A percentile compares a stretch with the other conserved stretches of the same genome.
Evolutionary conservation across 805 yeast species (phyloP).

Genomic region (Maudiozyma turicensis): DNA sequence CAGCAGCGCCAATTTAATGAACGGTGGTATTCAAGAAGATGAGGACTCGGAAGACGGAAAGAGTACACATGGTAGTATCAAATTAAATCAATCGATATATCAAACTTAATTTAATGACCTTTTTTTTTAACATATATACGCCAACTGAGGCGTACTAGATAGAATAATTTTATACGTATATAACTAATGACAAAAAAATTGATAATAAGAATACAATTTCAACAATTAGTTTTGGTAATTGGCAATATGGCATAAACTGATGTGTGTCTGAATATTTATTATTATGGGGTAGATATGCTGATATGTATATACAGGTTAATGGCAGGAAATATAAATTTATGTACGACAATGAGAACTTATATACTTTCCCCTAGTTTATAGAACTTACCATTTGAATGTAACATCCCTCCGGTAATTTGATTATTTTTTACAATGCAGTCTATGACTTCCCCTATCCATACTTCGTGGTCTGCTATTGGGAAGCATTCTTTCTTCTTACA

Average conservation of each 20-base stretch:
- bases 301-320: background rate
- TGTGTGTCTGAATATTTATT: too few species aligned
- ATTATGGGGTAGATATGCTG: too few species aligned
- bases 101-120: constrained; percentile 7
- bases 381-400: constrained; percentile 56
- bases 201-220: background rate
- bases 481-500: constrained; percentile 48
- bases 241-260: too few species aligned
- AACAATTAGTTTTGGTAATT: too few species aligned
- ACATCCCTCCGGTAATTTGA: constrained; percentile 45
- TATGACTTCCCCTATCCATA: constrained; percentile 75
- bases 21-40: constrained; percentile 24
- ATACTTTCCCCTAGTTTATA: constrained; percentile 38
- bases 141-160: background rate
- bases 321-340: background rate
- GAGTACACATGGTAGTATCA: constrained; percentile 12
- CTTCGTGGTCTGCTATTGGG: constrained; percentile 73
- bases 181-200: background rate
- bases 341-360: background rate
- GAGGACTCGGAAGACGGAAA: constrained; percentile 18
- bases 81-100: constrained; percentile 25
- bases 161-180: too few species aligned
- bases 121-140: background rate
- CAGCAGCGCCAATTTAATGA: constrained; percentile 20
- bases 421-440: constrained; percentile 35